Evolutionary conservation across 805 yeast genomes (phyloP), one percentile per base, ranked within the genome.

Genomic region (Monosporozyma servazzii): DNA sequence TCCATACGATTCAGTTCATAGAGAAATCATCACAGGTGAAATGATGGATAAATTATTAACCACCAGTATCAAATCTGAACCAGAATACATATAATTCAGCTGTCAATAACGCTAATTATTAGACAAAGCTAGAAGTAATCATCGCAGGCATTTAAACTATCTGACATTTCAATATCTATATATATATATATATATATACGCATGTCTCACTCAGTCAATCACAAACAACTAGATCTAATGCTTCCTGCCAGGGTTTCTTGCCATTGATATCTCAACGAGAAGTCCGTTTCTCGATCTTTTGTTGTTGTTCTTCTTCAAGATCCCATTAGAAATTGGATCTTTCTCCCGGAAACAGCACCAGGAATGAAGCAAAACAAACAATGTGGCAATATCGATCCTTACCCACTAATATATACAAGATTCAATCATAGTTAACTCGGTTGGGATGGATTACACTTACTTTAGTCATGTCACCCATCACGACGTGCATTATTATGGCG

Each of bases 1-100:
- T 18, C 46, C 46, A 17, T 29, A 45, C 17, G 52, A 29, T 8
- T 13, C 33, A 13, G 18, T 47, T n/a, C 4, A 44, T n/a, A 37
- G 50, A 25, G 60, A 59, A 20, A 48, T 53, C 5, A 51, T 66
- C 9, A 56, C 66, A 15, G 56, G 55, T 31, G 70, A 65, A 15
- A 63, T 58, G 57, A 59, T 65, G 66, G 66, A 67, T 43, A 59
- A 58, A 45, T 51, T 67, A 46, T 55, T 67, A 56, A 55, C 56
- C 8, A 58, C 65, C 15, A 66, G 70, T 54, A 61, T 67, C 33
- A 63, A 62, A 49, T 62, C 69, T 20, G 59, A 59, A 6, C 66
- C 70, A 13, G 67, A 60, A 37, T 67, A 64, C 51, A 59, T 66
- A n/a, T 41, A 51, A 27, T 51, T 20, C 9, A 5, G n/a, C 4